A percentile compares a stretch with the other conserved stretches of the same genome.
Conservation (phyloP, 2,329 filamentous ascomycete genomes). For the Venturia nashicola region DNA sequence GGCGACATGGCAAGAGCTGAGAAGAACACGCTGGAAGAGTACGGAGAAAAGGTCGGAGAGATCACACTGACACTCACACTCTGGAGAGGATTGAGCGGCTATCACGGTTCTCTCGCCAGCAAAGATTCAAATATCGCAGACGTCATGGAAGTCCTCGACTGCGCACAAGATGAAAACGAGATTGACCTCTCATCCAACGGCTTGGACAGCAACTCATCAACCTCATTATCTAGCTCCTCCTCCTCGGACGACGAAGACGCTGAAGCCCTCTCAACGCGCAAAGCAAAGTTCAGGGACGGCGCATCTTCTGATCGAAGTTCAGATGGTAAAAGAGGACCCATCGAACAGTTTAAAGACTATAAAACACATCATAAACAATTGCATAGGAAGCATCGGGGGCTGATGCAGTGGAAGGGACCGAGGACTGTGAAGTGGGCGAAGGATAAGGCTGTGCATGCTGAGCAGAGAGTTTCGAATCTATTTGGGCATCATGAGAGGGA, state of each 20-base stretch:
- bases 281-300: conserved; percentile 13
- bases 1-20: conserved; percentile 47
- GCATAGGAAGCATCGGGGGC: conserved; percentile 52
- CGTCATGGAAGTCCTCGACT: conserved; percentile 53
- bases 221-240: conserved; percentile 6
- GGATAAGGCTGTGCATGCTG: conserved; percentile 42
- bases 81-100: conserved; percentile 48
- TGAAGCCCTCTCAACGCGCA: conserved; percentile 16
- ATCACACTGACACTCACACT: conserved; percentile 47
- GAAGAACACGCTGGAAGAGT: conserved; percentile 35
- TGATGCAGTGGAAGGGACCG: conserved; percentile 60
- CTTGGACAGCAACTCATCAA: not conserved
- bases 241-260: conserved; percentile 16
- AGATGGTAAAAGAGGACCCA: conserved; percentile 32
- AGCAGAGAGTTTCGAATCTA: conserved; percentile 29
- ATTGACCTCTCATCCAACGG: conserved; percentile 20
- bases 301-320: conserved; percentile 17
- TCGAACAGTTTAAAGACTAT: conserved; percentile 47
- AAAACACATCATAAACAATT: conserved; percentile 45
- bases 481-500: conserved; percentile 50
- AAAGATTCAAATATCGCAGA: conserved; percentile 42
- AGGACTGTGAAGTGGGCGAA: conserved; percentile 46
- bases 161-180: conserved; percentile 44
- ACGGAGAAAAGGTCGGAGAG: conserved; percentile 46
- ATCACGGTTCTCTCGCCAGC: conserved; percentile 44